Conservation (phyloP, 2,329 filamentous ascomycete genomes). For the Aspergillus intermedius region DNA sequence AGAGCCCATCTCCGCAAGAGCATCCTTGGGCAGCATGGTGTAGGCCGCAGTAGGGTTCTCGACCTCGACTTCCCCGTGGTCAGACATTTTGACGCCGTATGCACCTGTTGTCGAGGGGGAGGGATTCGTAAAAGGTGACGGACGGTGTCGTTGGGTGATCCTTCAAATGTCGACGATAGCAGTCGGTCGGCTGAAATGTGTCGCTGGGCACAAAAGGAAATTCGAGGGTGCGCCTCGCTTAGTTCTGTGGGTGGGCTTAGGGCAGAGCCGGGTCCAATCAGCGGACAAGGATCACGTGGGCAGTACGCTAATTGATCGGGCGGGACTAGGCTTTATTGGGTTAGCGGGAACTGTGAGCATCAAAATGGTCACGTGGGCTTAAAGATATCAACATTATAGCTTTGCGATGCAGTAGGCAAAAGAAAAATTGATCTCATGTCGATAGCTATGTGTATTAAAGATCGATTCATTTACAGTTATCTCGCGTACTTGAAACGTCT, state of each 20-base stretch:
- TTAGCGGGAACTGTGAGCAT: background rate
- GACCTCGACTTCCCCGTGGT: slow-evolving; percentile 89
- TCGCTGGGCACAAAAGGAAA: slow-evolving; percentile 28
- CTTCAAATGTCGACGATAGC: slow-evolving; percentile 29
- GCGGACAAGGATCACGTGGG: slow-evolving; percentile 17
- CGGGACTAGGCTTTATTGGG: slow-evolving; percentile 3
- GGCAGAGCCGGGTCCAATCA: slow-evolving; percentile 27
- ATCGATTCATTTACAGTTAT: too few species aligned
- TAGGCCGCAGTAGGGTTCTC: slow-evolving; percentile 63
- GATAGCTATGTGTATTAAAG: too few species aligned
- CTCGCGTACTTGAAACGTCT: too few species aligned
- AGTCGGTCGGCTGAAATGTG: slow-evolving; percentile 32
- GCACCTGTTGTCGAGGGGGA: slow-evolving; percentile 32
- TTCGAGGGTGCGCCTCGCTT: slow-evolving; percentile 38
- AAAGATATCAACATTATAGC: too few species aligned
- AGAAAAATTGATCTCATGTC: too few species aligned
- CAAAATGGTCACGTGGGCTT: too few species aligned
- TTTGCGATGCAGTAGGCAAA: too few species aligned
- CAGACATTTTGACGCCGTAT: slow-evolving; percentile 68
- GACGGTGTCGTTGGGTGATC: slow-evolving; percentile 34
- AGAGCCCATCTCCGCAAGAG: slow-evolving; percentile 79
- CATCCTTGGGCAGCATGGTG: slow-evolving; percentile 86
- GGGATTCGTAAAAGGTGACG: slow-evolving; percentile 33
- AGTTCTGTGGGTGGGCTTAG: slow-evolving; percentile 35
- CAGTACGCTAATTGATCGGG: background rate